Conservation (phyloP, 208 protist genomes). For the Hexamita inflata region DNA sequence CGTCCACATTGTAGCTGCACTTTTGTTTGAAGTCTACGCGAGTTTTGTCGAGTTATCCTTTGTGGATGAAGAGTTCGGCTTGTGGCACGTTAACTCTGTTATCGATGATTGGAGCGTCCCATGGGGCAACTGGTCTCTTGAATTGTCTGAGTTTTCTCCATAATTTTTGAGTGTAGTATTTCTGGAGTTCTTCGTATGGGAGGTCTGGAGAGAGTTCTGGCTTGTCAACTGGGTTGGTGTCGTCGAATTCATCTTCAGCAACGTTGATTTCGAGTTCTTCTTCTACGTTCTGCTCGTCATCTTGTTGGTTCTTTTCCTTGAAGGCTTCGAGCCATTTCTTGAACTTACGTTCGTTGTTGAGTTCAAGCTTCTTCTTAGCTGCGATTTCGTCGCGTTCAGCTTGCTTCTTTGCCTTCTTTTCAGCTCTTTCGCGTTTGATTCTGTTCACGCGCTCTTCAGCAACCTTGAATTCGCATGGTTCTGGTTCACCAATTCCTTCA, state of each 20-base stretch:
- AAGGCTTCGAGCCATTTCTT: background rate
- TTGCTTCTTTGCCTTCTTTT: background rate
- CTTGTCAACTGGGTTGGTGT: background rate
- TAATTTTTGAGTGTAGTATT: constrained; percentile 1
- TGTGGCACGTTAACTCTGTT: constrained; percentile 14
- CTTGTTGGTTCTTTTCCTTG: background rate
- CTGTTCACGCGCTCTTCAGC: background rate
- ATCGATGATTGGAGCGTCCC: constrained; percentile 17
- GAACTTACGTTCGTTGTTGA: background rate
- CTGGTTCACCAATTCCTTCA: constrained; percentile 16
- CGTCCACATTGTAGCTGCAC: constrained; percentile 8
- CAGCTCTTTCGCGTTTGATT: background rate
- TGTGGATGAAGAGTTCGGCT: background rate
- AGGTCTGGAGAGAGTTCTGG: background rate
- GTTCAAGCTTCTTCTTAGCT: background rate
- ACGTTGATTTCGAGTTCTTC: background rate
- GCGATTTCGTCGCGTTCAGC: background rate
- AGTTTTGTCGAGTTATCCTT: background rate
- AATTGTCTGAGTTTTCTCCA: constrained; percentile 8
- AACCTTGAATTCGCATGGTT: constrained; percentile 1
- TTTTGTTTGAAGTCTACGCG: constrained; percentile 23
- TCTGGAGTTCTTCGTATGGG: background rate
- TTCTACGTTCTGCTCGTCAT: background rate
- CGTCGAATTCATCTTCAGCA: background rate
- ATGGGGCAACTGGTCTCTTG: constrained; percentile 1